These are phyloP conservation scores for Plantago lanceolata DNA, from an alignment of 305 asterid species.

Conservation along the genomic window DNA sequence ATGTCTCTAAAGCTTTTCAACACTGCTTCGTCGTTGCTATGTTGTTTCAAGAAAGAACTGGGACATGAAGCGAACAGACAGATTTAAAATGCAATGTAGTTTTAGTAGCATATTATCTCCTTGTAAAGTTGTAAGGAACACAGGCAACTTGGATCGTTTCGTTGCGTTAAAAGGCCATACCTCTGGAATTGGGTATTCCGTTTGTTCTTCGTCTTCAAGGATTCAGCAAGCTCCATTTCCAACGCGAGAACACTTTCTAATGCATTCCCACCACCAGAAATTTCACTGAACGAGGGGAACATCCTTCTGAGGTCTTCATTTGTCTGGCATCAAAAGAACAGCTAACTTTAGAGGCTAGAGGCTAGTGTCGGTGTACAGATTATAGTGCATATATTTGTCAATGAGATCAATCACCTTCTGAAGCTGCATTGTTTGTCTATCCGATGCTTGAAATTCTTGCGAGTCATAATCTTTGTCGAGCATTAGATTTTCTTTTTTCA, in stretches of 20 bases:
- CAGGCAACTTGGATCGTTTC: neutral
- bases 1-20: conserved; percentile 88
- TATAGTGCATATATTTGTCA: conserved; percentile 7
- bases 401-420: conserved; percentile 62
- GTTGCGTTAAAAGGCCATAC: conserved; percentile 31
- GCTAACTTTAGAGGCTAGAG: conserved; percentile 29
- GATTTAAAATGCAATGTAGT: neutral
- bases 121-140: no score
- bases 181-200: conserved; percentile 57
- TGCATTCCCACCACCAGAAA: conserved; percentile 65
- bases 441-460: conserved; percentile 39
- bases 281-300: conserved; percentile 66
- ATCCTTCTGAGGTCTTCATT: conserved; percentile 83
- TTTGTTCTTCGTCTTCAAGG: conserved; percentile 67
- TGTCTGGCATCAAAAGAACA: conserved; percentile 40
- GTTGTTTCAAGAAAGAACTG: conserved; percentile 88
- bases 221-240: conserved; percentile 95
- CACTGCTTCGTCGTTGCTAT: conserved; percentile 79
- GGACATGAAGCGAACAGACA: conserved; percentile 10
- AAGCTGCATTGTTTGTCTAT: conserved; percentile 53
- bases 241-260: conserved; percentile 85
- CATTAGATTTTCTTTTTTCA: conserved; percentile 72
- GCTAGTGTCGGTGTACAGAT: conserved; percentile 9
- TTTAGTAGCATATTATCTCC: neutral
- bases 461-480: conserved; percentile 34